Evolutionary conservation across 768 basidiomycete genomes (phyloP), one percentile per base, ranked within the genome.

Genomic region (Phanerochaete carnosa): DNA sequence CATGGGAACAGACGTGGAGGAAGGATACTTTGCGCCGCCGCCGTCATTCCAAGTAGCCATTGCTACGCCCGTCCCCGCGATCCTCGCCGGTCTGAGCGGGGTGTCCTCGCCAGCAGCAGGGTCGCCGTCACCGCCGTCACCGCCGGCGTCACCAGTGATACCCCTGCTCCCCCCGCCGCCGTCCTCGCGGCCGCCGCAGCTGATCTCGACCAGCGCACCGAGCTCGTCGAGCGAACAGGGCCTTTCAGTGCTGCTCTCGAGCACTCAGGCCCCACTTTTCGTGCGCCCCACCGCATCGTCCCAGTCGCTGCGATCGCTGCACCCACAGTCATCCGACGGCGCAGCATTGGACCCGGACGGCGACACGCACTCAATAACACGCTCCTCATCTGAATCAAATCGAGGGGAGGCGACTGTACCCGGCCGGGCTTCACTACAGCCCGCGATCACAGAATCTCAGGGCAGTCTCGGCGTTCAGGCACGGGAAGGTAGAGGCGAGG

Each of bases 31-130:
- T 52, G 68, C 66, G 19, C 55, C 63, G 28, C 67, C 70, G 7
- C 71, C 71, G 0, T 64, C 69, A 16, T 72, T 72, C 63, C 54
- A 53, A 22, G 56, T 64, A 26, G 69, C 71, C 9, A 68, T 68
- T 26, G 63, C 66, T n/a, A 62, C 70, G 15, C 68, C 69, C 16
- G 65, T 68, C 25, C 68, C 70, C 9, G 68, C 69, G 8, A 65
- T 72, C 50, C 55, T 70, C 22, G 62, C 69, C 12, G 60, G 64
- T 7, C 57, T 64, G 50, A 66, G 65, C 29, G 56, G 58, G n/a
- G 61, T 65, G 9, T 11, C 63, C 1, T 56, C 55, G 22, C 57
- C 61, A 11, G 28, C 33, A 22, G 30, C 56, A 25, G 46, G 15
- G 30, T 46, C 50, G 51, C 32, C 50, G 23, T 60, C 59, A 35